A percentile compares a stretch with the other conserved stretches of the same genome.
Conservation (phyloP, 352 stramenopile species). For the Phytophthora crassamura region DNA sequence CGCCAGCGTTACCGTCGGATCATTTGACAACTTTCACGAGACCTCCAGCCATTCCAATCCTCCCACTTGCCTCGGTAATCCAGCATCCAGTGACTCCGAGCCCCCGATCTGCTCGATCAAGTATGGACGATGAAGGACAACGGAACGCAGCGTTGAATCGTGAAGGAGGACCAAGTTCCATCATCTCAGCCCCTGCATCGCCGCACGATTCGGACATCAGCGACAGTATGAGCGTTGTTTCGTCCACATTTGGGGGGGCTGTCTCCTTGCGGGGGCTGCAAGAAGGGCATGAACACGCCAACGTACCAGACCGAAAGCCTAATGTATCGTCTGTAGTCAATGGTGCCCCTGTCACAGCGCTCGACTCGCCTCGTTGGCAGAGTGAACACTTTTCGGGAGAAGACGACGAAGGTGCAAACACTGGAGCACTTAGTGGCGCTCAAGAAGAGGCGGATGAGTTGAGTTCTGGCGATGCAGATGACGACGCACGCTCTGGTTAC, state of each 20-base stretch:
- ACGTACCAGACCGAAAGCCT: conserved; percentile 16
- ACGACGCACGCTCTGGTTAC: conserved; percentile 12
- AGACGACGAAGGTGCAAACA: conserved; percentile 20
- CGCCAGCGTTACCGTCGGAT: not conserved
- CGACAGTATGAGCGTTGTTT: conserved; percentile 31
- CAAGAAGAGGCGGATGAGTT: conserved; percentile 13
- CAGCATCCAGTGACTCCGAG: conserved; percentile 16
- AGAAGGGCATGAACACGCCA: conserved; percentile 13
- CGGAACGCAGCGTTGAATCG: conserved; percentile 3
- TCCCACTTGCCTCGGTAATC: conserved; percentile 19
- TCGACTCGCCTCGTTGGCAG: conserved; percentile 28
- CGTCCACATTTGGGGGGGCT: conserved; percentile 25
- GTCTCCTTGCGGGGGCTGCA: conserved; percentile 14
- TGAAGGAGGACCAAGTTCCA: conserved; percentile 7
- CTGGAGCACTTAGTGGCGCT: not conserved
- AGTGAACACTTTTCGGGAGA: conserved; percentile 19
- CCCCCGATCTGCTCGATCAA: conserved; percentile 32
- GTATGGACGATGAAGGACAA: conserved; percentile 22
- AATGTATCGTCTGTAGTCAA: not conserved
- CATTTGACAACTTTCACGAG: conserved; percentile 6
- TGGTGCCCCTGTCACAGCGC: not conserved
- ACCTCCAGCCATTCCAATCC: conserved; percentile 17
- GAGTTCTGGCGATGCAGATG: conserved; percentile 15
- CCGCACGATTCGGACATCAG: conserved; percentile 29
- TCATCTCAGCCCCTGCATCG: conserved; percentile 24